phyloP scores from a whole-genome alignment of 768 basidiomycete genomes.

The Lentinula raphanica region DNA sequence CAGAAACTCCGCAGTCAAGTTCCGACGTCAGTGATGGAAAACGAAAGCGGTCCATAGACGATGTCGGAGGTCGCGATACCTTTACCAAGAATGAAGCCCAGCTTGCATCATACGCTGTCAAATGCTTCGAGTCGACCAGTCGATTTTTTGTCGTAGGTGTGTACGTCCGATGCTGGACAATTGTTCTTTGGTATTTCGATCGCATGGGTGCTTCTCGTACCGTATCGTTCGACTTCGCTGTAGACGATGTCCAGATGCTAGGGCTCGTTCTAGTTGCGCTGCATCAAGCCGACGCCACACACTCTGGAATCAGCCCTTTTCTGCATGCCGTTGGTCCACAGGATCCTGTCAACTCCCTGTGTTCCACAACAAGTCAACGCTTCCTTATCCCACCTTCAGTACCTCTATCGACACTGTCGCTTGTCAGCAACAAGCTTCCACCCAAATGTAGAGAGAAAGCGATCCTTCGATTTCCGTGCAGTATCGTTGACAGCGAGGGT shows the following conservation, averaged over 20 bases:
- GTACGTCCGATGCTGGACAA: conserved; percentile 12
- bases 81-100: conserved; percentile 7
- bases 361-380: neutral
- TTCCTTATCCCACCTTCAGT: neutral
- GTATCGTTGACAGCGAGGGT: neutral
- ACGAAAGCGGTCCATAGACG: neutral
- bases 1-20: neutral
- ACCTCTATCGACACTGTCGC: neutral
- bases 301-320: conserved; percentile 16
- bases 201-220: conserved; percentile 17
- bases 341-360: neutral
- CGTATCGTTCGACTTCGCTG: conserved; percentile 15
- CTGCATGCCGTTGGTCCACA: neutral
- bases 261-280: conserved; percentile 19
- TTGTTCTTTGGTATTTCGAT: conserved; percentile 24
- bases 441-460: neutral
- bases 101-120: conserved; percentile 11
- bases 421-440: neutral
- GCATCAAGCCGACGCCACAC: neutral
- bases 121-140: conserved; percentile 13
- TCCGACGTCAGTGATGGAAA: neutral
- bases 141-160: conserved; percentile 18
- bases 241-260: conserved; percentile 11
- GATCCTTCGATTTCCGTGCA: neutral
- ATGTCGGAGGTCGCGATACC: neutral